Percentiles rank a stretch among this genome's conserved stretches.
These are phyloP conservation scores for Ettlia oleoabundans DNA, from an alignment of 139 green algal species.

Conservation along the genomic window DNA sequence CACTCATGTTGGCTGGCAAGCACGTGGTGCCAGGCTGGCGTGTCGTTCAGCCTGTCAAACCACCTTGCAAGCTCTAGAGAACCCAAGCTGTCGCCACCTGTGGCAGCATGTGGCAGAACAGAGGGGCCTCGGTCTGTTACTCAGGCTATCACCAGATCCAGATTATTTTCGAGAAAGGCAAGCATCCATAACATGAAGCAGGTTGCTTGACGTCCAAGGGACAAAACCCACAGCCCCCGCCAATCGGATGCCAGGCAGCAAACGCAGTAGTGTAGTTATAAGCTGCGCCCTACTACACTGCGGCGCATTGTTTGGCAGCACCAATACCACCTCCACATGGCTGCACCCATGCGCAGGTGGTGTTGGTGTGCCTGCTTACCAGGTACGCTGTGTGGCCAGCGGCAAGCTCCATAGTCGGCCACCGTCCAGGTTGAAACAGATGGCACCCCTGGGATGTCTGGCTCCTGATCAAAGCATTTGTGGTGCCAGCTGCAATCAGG, in stretches of 20 bases:
- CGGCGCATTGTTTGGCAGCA: no score
- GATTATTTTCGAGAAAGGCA: no score
- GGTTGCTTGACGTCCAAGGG: no score
- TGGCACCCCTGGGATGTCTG: conserved; percentile 54
- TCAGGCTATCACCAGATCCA: no score
- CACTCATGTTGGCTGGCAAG: background rate
- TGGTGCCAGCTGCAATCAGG: conserved; percentile 39
- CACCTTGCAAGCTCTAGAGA: conserved; percentile 40
- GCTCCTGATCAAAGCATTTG: conserved; percentile 57
- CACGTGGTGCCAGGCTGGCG: background rate
- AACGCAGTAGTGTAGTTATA: no score
- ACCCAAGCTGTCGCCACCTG: conserved; percentile 30
- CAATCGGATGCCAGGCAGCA: no score
- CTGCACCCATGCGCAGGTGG: background rate
- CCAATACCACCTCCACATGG: no score
- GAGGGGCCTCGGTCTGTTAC: background rate
- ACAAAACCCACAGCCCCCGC: no score
- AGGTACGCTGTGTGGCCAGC: conserved; percentile 44
- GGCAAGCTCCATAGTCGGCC: conserved; percentile 56
- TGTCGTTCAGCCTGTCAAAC: conserved; percentile 58
- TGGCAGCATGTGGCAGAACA: background rate
- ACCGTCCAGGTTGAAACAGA: conserved; percentile 39
- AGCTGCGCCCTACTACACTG: no score
- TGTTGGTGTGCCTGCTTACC: background rate
- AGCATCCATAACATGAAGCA: no score